These are phyloP conservation scores for Tylopilus sp. DNA, from an alignment of 1,284 basidiomycete species.

Conservation along the genomic window DNA sequence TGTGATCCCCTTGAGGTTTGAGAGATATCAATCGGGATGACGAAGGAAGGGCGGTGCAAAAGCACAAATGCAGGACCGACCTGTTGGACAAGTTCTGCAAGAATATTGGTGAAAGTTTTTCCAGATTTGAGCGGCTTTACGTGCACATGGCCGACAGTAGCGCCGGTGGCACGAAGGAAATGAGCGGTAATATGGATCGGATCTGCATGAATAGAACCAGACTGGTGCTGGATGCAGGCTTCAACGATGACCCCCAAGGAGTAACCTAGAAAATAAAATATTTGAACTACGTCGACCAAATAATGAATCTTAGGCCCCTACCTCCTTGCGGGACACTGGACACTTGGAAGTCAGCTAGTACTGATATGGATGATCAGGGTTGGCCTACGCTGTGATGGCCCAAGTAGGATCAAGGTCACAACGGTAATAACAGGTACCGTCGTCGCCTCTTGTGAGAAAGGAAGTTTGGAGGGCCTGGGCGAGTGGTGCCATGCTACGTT, in stretches of 20 bases:
- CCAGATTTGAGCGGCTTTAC: slow-evolving; percentile 47
- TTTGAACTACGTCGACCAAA: background rate
- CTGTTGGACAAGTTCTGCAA: slow-evolving; percentile 53
- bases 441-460: slow-evolving; percentile 12
- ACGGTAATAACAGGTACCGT: slow-evolving; percentile 31
- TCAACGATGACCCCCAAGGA: slow-evolving; percentile 52
- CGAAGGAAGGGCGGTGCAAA: background rate
- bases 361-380: background rate
- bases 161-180: slow-evolving; percentile 45
- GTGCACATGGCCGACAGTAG: slow-evolving; percentile 43
- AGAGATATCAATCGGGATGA: slow-evolving; percentile 4
- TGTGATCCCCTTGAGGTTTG: slow-evolving; percentile 38
- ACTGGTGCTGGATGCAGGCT: slow-evolving; percentile 50
- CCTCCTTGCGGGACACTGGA: slow-evolving; percentile 55
- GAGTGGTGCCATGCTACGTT: slow-evolving; percentile 17
- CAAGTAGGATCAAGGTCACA: slow-evolving; percentile 46
- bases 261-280: slow-evolving; percentile 42
- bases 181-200: slow-evolving; percentile 58
- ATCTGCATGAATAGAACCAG: slow-evolving; percentile 45
- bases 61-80: slow-evolving; percentile 32
- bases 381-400: slow-evolving; percentile 39
- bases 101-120: slow-evolving; percentile 49
- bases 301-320: slow-evolving; percentile 17
- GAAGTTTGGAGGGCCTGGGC: slow-evolving; percentile 21
- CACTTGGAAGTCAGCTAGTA: background rate